Evolutionary conservation across 2,329 filamentous ascomycete genomes (phyloP), one percentile per base, ranked within the genome.

Genomic region (Macrophomina tecta): DNA sequence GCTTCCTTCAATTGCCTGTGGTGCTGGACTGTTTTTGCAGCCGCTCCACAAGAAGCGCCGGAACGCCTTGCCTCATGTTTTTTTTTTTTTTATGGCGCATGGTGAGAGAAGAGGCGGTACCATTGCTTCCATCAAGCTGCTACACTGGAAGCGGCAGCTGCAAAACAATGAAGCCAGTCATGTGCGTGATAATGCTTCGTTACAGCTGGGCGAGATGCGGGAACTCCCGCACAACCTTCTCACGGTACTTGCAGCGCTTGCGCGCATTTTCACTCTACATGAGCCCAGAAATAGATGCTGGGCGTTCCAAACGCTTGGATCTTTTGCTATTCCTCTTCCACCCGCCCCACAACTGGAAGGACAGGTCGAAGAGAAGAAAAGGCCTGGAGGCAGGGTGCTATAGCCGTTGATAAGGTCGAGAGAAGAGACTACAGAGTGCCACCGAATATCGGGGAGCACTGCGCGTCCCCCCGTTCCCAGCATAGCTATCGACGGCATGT

Each of bases 271-370:
- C 5, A 14, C 18, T 51, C 9, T 23, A 36, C 34, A 12, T 12
- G 55, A 11, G 56, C 56, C 56, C 58, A 36, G 56, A 61, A 60
- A 61, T 61, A 61, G 56, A 61, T 46, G 16, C 28, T 32, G 23
- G 34, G 56, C 55, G 36, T 61, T 61, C 56, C 23, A 40, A 40
- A 46, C 40, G 18, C 38, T 42, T 28, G 18, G 12, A 7, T 14
- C 5, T 45, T 7, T 23, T 40, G n/a, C 11, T 58, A 1, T 40
- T 40, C 28, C 36, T 42, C 28, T 23, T 40, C 46, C 40, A 40
- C 30, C 40, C 18, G 28, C 28, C 40, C 53, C 18, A 16, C 36
- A 55, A 18, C 32, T 38, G 34, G n/a, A 14, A 8, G 2, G 49
- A 23, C n/a, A 7, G 52, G 36, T 2, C 5, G 36, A n/a, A 55